Base-by-base conservation (phyloP, 805 yeast species). In the Dipodascopsis uninucleata region DNA sequence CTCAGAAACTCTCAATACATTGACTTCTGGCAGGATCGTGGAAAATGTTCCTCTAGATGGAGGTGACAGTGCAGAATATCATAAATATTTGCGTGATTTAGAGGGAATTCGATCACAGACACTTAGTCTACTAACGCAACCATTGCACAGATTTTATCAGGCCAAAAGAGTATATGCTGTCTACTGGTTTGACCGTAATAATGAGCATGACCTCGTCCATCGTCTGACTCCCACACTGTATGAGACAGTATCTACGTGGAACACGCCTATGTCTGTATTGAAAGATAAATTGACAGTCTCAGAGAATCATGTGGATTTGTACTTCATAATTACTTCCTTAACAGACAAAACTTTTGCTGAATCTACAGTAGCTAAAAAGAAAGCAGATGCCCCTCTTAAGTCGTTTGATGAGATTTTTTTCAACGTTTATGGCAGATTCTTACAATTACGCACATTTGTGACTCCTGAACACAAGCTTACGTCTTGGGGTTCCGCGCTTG, bases 81-180 rank as follows among this genome's bases (percentile, higher is more conserved):
- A 72, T 40, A 63, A 62, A n/a, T 68, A 85, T 50, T 47, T 67
- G 35, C 28, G 39, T 4, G 50, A 46, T 36, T 66, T 72, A 12
- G 74, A 75, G 20, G 53, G 57, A 14, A 62, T 78, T 44, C 75
- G 82, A 43, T 81, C 82, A 42, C 72, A 74, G 55, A 79, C 81
- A 41, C 69, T 85, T 45, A 81, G 82, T 52, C 66, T 85, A 39
- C 65, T 89, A 18, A 78, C 94, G 12, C 80, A 78, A 55, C 75
- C 81, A 21, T 73, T 88, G 56, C 81, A 86, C 52, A 79, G 97
- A 61, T 90, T 85, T 65, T 87, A 79, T 62, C 97, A 89, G 61
- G 81, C 76, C 47, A 84, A 82, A 60, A 78, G 74, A 44, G 71
- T 85, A 29, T 67, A n/a, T 5, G 41, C 21, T 6, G 36, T 38